Percentiles rank a stretch among this genome's conserved stretches.
Conservation (phyloP, 805 yeast genomes). For the Pichia californica region DNA sequence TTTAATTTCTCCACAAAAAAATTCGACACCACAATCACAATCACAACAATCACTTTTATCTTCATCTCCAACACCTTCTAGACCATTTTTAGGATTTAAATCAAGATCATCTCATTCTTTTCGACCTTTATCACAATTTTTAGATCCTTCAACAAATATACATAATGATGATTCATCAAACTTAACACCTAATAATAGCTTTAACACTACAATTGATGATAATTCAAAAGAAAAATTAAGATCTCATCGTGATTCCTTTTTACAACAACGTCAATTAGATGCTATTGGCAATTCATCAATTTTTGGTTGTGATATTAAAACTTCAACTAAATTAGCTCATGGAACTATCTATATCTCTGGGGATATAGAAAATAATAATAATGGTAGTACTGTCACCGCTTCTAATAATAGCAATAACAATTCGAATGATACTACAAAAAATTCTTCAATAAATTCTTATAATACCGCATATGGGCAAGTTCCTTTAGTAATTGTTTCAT, state of each 20-base stretch:
- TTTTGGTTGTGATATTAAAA: conserved; percentile 74
- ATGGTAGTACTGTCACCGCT: conserved; percentile 43
- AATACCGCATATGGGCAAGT: conserved; percentile 73
- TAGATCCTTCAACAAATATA: conserved; percentile 22
- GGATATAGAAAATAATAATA: background rate
- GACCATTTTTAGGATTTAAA: conserved; percentile 46
- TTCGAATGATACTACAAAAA: no score
- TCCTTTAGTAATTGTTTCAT: conserved; percentile 92
- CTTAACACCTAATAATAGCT: background rate
- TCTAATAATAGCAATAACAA: conserved; percentile 21
- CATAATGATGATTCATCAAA: conserved; percentile 10
- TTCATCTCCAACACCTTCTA: conserved; percentile 26
- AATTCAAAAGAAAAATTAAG: conserved; percentile 24
- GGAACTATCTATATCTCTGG: conserved; percentile 61
- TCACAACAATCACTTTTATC: conserved; percentile 5
- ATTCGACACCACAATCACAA: background rate
- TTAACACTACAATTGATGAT: background rate
- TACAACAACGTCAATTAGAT: conserved; percentile 35
- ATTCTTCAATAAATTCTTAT: no score
- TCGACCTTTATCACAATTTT: conserved; percentile 26
- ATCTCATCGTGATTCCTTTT: conserved; percentile 45
- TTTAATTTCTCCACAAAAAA: conserved; percentile 5
- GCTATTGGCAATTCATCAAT: conserved; percentile 46
- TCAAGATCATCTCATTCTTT: conserved; percentile 44
- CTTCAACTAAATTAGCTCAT: conserved; percentile 68